Evolutionary conservation across 768 basidiomycete genomes (phyloP).

Genomic region (Leucogyrophana mollusca): DNA sequence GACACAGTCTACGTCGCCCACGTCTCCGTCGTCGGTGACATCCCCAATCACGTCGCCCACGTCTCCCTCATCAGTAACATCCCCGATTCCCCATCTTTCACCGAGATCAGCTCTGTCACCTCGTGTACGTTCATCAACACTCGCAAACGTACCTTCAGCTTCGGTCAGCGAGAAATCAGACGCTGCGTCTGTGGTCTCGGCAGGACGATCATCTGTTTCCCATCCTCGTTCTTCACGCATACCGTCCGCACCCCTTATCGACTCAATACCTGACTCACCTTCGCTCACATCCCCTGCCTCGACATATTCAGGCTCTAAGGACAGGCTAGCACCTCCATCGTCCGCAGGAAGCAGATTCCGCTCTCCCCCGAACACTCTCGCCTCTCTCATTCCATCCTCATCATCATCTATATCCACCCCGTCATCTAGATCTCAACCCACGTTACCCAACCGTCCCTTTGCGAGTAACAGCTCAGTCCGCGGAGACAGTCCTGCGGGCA

Average conservation of each 20-base stretch:
- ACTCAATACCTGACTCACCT: conserved; percentile 30
- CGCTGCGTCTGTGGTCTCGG: conserved; percentile 20
- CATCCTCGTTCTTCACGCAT: conserved; percentile 21
- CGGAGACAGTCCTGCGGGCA: conserved; percentile 69
- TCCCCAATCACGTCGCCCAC: neutral
- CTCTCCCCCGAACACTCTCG: conserved; percentile 7
- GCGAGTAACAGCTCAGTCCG: conserved; percentile 34
- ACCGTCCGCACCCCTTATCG: conserved; percentile 28
- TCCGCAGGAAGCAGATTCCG: conserved; percentile 12
- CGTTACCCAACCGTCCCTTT: conserved; percentile 55
- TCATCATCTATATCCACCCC: conserved; percentile 18
- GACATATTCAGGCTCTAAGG: neutral
- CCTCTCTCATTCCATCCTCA: conserved; percentile 8
- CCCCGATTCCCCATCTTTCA: conserved; percentile 3
- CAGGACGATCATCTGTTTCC: conserved; percentile 18
- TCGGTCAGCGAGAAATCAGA: conserved; percentile 27
- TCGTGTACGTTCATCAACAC: conserved; percentile 13
- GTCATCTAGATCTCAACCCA: conserved; percentile 22
- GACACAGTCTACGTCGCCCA: conserved; percentile 5
- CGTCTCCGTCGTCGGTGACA: conserved; percentile 6
- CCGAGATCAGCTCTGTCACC: conserved; percentile 11
- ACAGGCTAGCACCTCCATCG: conserved; percentile 5
- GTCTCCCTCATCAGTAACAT: conserved; percentile 5
- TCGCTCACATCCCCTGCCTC: conserved; percentile 25
- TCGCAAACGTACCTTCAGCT: conserved; percentile 3